phyloP scores from a whole-genome alignment of 768 basidiomycete species.

The Collybiopsis confluens region DNA sequence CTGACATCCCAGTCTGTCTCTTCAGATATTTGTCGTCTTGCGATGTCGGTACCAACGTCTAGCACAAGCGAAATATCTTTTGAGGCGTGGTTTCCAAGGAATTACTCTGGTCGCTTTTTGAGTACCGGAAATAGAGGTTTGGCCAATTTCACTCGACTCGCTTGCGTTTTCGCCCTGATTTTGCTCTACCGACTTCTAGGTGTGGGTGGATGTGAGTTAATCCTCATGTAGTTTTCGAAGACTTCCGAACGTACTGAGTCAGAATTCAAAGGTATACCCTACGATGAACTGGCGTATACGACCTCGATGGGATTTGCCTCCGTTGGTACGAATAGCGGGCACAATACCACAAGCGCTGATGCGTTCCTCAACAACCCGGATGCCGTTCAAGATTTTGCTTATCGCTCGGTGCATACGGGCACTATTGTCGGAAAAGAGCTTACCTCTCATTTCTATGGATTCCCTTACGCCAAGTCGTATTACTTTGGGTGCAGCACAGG shows the following conservation, averaged over 20 bases:
- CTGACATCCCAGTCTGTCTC: neutral
- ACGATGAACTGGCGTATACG: neutral
- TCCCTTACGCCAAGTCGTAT: conserved; percentile 15
- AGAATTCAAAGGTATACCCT: neutral
- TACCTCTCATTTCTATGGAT: conserved; percentile 16
- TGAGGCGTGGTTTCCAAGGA: conserved; percentile 13
- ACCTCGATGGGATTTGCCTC: neutral
- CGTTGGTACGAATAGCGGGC: neutral
- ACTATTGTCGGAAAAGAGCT: conserved; percentile 18
- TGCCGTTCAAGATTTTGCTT: neutral
- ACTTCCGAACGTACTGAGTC: neutral
- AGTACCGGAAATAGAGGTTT: conserved; percentile 11
- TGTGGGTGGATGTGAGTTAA: neutral
- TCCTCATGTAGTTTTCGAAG: neutral
- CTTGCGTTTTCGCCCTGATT: neutral
- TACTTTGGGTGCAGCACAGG: conserved; percentile 20
- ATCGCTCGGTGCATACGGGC: conserved; percentile 13
- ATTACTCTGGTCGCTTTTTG: conserved; percentile 9
- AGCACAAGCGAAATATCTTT: conserved; percentile 5
- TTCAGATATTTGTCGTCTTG: conserved; percentile 9
- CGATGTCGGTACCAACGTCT: conserved; percentile 10
- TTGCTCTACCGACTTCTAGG: neutral
- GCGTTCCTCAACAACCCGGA: conserved; percentile 2
- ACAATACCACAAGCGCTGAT: neutral
- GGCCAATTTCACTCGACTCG: neutral